These are phyloP conservation scores for Aristolochia californica DNA, from an alignment of 164 flowering plant genomes.

Conservation along the genomic window DNA sequence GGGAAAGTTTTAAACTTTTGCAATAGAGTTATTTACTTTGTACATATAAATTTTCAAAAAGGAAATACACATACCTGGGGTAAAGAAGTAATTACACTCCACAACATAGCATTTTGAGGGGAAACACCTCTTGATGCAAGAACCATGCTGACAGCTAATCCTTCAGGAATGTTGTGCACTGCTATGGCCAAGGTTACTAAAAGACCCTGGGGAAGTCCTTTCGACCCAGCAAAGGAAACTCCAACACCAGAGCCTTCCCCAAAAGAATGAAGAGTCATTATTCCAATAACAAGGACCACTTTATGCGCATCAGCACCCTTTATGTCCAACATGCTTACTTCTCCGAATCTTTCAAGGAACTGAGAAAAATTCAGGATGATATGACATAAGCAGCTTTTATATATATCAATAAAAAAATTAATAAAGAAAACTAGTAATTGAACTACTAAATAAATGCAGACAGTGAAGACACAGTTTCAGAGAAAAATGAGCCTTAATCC, in stretches of 20 bases:
- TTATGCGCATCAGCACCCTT: slow-evolving; percentile 97
- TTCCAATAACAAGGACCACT: slow-evolving; percentile 90
- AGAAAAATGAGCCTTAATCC: no score
- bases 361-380: slow-evolving; percentile 19
- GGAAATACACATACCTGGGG: slow-evolving; percentile 59
- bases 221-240: slow-evolving; percentile 97
- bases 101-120: slow-evolving; percentile 92
- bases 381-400: no score
- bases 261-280: slow-evolving; percentile 99
- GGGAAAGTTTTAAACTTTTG: no score
- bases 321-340: slow-evolving; percentile 96
- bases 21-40: background rate
- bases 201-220: slow-evolving; percentile 90
- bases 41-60: background rate
- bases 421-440: no score
- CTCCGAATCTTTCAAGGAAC: slow-evolving; percentile 91
- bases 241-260: slow-evolving; percentile 99
- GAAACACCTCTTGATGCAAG: slow-evolving; percentile 97
- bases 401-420: no score
- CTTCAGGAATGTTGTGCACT: slow-evolving; percentile 98
- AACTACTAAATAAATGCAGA: no score
- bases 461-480: no score
- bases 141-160: slow-evolving; percentile 98
- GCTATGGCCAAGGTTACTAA: slow-evolving; percentile 95
- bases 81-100: slow-evolving; percentile 95